Conservation (phyloP, 352 stramenopile species). For the Pythium dissimile region DNA sequence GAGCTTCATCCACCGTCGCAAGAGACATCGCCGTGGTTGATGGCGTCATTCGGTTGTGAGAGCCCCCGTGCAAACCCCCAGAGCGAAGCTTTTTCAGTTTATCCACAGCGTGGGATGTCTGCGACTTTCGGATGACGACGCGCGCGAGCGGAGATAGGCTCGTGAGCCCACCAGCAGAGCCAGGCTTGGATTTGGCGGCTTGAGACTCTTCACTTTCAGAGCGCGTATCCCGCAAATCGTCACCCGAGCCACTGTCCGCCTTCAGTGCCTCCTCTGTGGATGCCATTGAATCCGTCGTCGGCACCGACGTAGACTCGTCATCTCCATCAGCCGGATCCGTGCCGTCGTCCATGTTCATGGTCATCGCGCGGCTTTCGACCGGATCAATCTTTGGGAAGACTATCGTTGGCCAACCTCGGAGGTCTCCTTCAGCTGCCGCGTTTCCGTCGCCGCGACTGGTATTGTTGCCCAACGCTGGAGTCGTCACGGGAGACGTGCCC, state of each 20-base stretch:
- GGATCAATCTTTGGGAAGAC: constrained; percentile 38
- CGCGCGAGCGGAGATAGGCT: constrained; percentile 36
- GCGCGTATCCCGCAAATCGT: neutral
- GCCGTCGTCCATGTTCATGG: constrained; percentile 13
- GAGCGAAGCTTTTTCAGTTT: constrained; percentile 40
- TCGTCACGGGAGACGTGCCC: constrained; percentile 6
- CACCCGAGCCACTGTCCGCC: neutral
- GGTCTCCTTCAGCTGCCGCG: constrained; percentile 1
- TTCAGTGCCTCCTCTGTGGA: neutral
- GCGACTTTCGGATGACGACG: constrained; percentile 40
- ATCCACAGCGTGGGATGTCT: constrained; percentile 35
- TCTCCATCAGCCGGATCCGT: constrained; percentile 1
- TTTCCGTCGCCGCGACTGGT: neutral
- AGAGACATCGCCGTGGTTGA: constrained; percentile 19
- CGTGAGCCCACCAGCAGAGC: neutral
- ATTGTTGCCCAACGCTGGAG: constrained; percentile 2
- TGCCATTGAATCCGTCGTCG: neutral
- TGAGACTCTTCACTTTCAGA: constrained; percentile 14
- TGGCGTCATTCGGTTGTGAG: neutral
- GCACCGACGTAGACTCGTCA: neutral
- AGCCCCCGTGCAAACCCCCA: neutral
- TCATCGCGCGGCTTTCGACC: constrained; percentile 28
- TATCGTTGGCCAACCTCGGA: constrained; percentile 11
- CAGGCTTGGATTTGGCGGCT: constrained; percentile 14
- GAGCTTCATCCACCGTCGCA: constrained; percentile 18